phyloP scores from a whole-genome alignment of 2,329 filamentous ascomycete genomes.

The Pseudogymnoascus sp. region DNA sequence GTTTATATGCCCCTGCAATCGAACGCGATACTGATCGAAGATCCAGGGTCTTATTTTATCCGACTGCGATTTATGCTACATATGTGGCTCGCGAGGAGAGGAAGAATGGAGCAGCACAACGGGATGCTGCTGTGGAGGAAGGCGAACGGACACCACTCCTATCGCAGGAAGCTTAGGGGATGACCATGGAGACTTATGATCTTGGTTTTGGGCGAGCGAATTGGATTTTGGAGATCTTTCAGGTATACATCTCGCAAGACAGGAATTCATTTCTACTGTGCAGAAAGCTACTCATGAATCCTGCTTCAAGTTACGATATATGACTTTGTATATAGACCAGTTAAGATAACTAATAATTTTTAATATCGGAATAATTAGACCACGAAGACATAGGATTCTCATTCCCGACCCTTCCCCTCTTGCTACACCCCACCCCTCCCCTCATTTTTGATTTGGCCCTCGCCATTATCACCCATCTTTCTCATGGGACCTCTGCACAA shows the following conservation, averaged over 20 bases:
- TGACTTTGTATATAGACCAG: slow-evolving; percentile 3
- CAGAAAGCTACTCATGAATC: neutral
- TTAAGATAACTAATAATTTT: slow-evolving; percentile 2
- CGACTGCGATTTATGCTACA: slow-evolving; percentile 15
- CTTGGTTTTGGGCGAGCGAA: neutral
- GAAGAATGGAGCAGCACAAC: neutral
- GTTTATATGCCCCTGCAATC: slow-evolving; percentile 2
- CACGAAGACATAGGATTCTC: neutral
- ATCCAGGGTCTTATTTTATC: slow-evolving; percentile 16
- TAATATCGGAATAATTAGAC: neutral
- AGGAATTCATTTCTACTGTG: slow-evolving; percentile 1
- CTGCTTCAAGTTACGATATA: slow-evolving; percentile 3
- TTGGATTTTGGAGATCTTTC: neutral
- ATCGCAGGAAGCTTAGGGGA: neutral
- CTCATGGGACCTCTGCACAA: no score
- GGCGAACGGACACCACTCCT: neutral
- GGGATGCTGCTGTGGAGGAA: neutral
- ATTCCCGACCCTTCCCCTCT: no score
- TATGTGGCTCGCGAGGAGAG: neutral
- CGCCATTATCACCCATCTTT: no score
- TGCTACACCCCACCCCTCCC: no score
- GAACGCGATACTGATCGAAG: neutral
- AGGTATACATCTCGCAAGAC: neutral
- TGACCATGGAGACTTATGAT: neutral
- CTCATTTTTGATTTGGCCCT: no score